Evolutionary conservation across 352 stramenopile species (phyloP).

Genomic region (Pythium myriotylum): DNA sequence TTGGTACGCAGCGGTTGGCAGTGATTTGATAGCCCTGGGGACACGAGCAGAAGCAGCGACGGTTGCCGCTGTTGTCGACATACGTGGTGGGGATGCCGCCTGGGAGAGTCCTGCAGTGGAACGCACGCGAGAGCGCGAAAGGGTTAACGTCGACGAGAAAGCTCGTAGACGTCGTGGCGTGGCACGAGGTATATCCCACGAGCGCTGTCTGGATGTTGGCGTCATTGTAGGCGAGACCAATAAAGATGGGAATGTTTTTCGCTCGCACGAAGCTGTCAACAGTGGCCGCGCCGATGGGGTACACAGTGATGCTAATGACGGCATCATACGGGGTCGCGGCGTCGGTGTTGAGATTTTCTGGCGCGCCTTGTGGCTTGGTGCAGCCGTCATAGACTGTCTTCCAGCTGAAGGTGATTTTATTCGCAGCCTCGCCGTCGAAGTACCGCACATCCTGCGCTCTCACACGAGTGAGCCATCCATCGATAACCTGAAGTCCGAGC

Average conservation of each 20-base stretch:
- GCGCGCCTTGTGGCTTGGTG: not conserved
- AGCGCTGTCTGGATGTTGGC: not conserved
- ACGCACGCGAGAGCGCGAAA: constrained; percentile 38
- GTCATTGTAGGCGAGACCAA: constrained; percentile 1
- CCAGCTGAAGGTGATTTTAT: constrained; percentile 5
- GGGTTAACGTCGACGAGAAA: constrained; percentile 38
- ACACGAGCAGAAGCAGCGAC: constrained; percentile 63
- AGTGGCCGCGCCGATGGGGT: not conserved
- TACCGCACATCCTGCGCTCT: constrained; percentile 4
- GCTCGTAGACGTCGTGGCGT: not conserved
- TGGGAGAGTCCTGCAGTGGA: constrained; percentile 40
- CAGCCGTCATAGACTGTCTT: constrained; percentile 10
- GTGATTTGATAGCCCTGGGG: constrained; percentile 37
- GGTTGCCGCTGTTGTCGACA: constrained; percentile 33
- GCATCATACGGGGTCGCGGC: constrained; percentile 8
- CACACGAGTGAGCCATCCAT: constrained; percentile 2
- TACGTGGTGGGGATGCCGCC: constrained; percentile 51
- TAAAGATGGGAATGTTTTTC: not conserved
- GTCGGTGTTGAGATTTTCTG: not conserved
- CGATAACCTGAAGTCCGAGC: not conserved
- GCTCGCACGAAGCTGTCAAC: not conserved
- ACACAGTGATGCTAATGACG: constrained; percentile 17
- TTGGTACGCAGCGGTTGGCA: constrained; percentile 25
- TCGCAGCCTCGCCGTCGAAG: constrained; percentile 14
- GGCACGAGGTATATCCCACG: not conserved